Percentiles rank a stretch among this genome's conserved stretches.
phyloP scores from a whole-genome alignment of 352 stramenopile genomes.

The Blastocystis sp. region DNA sequence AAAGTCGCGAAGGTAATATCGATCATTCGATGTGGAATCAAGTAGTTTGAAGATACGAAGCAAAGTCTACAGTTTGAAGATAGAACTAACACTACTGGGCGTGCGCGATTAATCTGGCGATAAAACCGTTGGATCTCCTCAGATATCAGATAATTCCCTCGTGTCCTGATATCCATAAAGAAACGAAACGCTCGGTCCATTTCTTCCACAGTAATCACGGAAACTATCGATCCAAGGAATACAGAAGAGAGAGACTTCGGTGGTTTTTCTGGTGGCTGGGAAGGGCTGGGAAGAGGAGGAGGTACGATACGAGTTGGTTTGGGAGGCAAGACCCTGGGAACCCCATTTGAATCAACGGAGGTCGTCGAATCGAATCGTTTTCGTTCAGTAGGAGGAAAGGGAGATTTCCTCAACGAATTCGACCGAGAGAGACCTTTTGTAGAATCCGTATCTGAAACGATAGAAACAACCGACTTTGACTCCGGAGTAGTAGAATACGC shows the following conservation, averaged over 20 bases:
- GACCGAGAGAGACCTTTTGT: not conserved
- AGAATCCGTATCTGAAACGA: not conserved
- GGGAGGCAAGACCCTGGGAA: not conserved
- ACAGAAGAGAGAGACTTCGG: not conserved
- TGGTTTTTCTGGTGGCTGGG: not conserved
- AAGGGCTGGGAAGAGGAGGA: not conserved
- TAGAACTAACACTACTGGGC: not conserved
- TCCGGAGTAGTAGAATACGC: not conserved
- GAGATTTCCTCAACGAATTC: not conserved
- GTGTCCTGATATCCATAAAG: conserved; percentile 8
- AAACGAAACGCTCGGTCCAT: not conserved
- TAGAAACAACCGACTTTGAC: not conserved
- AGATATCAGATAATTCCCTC: not conserved
- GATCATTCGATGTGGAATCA: not conserved
- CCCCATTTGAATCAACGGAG: no score
- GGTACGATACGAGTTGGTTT: not conserved
- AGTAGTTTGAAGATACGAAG: not conserved
- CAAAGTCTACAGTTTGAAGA: not conserved
- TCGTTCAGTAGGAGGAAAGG: not conserved
- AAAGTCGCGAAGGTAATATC: not conserved
- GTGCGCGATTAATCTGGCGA: not conserved
- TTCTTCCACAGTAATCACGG: not conserved
- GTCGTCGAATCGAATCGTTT: not conserved
- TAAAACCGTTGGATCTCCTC: not conserved
- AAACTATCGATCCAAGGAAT: not conserved